These are phyloP conservation scores for Spizellomyces punctatus DNA, from an alignment of 192 early-diverging fungal species.

Conservation along the genomic window DNA sequence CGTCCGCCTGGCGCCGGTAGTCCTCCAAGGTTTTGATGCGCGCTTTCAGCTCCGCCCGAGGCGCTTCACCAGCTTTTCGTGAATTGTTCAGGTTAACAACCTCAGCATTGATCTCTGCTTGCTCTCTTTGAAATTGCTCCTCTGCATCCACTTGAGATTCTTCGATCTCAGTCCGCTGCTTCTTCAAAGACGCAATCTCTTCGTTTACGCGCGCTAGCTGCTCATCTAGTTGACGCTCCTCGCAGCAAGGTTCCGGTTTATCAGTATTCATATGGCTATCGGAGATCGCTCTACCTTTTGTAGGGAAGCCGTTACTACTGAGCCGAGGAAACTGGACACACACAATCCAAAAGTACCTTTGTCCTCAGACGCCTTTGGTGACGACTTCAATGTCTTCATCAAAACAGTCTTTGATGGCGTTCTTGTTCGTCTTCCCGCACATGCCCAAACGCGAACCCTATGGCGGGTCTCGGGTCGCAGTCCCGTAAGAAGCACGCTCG, in stretches of 20 bases:
- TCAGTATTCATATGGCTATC: slow-evolving; percentile 6
- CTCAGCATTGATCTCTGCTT: slow-evolving; percentile 21
- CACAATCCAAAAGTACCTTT: slow-evolving; percentile 1
- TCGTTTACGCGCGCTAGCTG: slow-evolving; percentile 3
- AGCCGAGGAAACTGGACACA: not conserved
- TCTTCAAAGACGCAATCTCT: slow-evolving; percentile 17
- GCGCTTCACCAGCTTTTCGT: slow-evolving; percentile 13
- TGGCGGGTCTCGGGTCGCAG: slow-evolving; percentile 25
- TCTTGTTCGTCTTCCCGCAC: slow-evolving; percentile 26
- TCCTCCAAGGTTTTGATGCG: slow-evolving; percentile 30
- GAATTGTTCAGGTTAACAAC: slow-evolving; percentile 17
- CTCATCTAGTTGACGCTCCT: slow-evolving; percentile 7
- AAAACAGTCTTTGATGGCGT: slow-evolving; percentile 28
- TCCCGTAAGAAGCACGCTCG: slow-evolving; percentile 26
- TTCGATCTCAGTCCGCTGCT: slow-evolving; percentile 12
- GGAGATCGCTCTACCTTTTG: slow-evolving; percentile 13
- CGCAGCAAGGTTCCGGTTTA: slow-evolving; percentile 15
- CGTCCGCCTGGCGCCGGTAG: slow-evolving; percentile 11
- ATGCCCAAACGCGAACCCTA: slow-evolving; percentile 44
- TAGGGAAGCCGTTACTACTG: not conserved
- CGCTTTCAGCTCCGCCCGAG: slow-evolving; percentile 28
- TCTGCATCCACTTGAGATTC: slow-evolving; percentile 13
- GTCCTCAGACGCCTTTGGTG: not conserved
- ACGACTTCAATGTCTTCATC: slow-evolving; percentile 23
- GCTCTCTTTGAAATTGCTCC: slow-evolving; percentile 21